Evolutionary conservation across 2,329 filamentous ascomycete species (phyloP), one percentile per base, ranked within the genome.

Genomic region (Hypoxylon sp.): DNA sequence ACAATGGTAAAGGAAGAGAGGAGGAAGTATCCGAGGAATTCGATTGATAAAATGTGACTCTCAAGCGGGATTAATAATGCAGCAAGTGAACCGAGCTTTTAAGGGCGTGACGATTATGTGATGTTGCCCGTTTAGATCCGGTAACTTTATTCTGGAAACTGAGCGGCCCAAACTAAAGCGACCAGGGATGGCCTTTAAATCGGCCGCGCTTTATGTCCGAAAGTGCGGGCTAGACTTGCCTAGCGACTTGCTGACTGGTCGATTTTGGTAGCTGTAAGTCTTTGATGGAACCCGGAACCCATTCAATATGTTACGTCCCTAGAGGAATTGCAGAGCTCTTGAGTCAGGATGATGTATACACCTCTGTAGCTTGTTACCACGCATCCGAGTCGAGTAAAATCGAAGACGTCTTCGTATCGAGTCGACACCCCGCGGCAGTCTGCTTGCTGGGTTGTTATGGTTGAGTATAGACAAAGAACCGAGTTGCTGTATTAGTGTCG

Each of bases 171-270:
- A 43, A 70, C 70, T 70, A 74, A 66, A 66, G 65, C 59, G 69
- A 62, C 67, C 63, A 72, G 72, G 69, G 68, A 60, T 65, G 69
- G 69, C 48, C 66, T 65, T 72, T 73, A 70, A 71, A 70, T 75
- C 73, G 74, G 73, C 73, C 68, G 65, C 61, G 68, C 70, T 72
- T 75, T 76, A 76, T 74, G 72, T 76, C 74, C 74, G 74, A 75
- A 62, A 69, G 68, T 67, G 72, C 70, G 69, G 57, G 53, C 61
- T 63, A 58, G 41, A 25, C 54, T 21, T 51, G 53, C 46, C 46
- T 62, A 55, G 55, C 41, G 43, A 64, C 50, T 68, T 70, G 70
- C 69, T 74, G 74, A 74, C 74, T 71, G 69, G 71, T 74, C 69
- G 71, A 72, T 66, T 68, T 53, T 66, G 66, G 72, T 74, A 72